Conservation (phyloP, 2,329 filamentous ascomycete species). For the Raffaelea ambrosiae region DNA sequence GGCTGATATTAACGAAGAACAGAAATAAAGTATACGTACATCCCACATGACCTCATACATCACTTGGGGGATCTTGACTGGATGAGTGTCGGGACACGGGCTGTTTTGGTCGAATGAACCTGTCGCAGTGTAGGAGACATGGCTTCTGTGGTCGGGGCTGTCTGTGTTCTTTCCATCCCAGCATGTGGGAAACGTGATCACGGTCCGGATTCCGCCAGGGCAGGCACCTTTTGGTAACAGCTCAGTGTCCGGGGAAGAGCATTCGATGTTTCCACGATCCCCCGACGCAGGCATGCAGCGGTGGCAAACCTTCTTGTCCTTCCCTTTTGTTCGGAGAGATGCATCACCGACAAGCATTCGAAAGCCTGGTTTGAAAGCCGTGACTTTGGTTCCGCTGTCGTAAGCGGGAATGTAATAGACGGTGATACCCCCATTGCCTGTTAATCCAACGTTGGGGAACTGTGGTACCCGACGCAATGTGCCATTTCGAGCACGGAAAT, state of each 20-base stretch:
- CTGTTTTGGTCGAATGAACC: constrained; percentile 20
- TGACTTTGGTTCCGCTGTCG: constrained; percentile 26
- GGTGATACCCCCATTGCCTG: constrained; percentile 18
- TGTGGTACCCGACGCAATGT: constrained; percentile 21
- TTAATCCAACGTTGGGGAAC: constrained; percentile 9
- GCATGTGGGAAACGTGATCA: constrained; percentile 37
- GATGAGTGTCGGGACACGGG: constrained; percentile 31
- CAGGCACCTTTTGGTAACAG: constrained; percentile 25
- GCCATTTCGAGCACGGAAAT: constrained; percentile 21
- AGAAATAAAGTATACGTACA: no score
- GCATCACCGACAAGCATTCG: constrained; percentile 28
- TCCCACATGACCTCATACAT: constrained; percentile 39
- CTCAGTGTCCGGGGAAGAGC: constrained; percentile 22
- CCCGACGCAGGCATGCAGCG: constrained; percentile 12
- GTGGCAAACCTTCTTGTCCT: constrained; percentile 18
- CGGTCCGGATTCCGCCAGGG: constrained; percentile 30
- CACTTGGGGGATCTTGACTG: constrained; percentile 32
- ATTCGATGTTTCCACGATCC: constrained; percentile 14
- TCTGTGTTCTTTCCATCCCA: constrained; percentile 42
- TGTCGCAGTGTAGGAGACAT: constrained; percentile 35
- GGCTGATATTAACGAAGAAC: no score
- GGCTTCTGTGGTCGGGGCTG: constrained; percentile 30
- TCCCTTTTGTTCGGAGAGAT: constrained; percentile 9
- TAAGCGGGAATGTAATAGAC: constrained; percentile 33
- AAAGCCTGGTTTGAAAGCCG: constrained; percentile 33